Base-by-base conservation (phyloP, 495 filamentous ascomycete species). In the Penicillium paradoxum region DNA sequence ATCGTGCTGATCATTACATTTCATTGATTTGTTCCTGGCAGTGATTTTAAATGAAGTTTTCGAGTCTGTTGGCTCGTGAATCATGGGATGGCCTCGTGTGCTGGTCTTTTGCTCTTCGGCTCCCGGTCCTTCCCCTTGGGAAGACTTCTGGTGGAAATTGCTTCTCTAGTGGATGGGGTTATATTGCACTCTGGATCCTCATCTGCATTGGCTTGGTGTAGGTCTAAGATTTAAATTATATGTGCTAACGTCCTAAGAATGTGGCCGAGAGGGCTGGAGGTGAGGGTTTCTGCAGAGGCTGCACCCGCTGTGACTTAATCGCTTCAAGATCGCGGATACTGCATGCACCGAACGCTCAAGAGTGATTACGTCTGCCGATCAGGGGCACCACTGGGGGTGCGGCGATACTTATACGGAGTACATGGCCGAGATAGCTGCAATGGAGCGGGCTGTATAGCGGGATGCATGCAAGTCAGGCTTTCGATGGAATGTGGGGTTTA, bases 401-500 rank as follows among this genome's bases (percentile, higher is more conserved):
- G 18, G n/a, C 49, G 45, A 60, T 65, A 56, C 55, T 60, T 66
- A 60, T 53, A 58, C 38, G n/a, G n/a, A n/a, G n/a, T n/a, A 40
- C 49, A 18, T 40, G 25, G 14, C 25, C 32, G 32, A 49, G 50
- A 44, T 37, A 40, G 36, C 50, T 46, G 42, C 30, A 37, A 38
- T 47, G 44, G n/a, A n/a, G n/a, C 57, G 46, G 55, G 32, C 52
- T 15, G 53, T 51, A 53, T 30, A 39, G 44, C 47, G 45, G 52
- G 60, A 62, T 64, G 58, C 56, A 66, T 64, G 63, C 58, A 60
- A 18, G 55, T 49, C 55, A 59, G 53, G 41, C 59, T 66, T 60
- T 58, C 37, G 57, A 52, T 66, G 63, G 63, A 66, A 66, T 66
- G 63, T 66, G 63, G 57, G 41, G 56, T 45, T 38, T 29, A 38